These are phyloP conservation scores for Penicillium coprophilum DNA, from an alignment of 495 filamentous ascomycete genomes.

Conservation along the genomic window DNA sequence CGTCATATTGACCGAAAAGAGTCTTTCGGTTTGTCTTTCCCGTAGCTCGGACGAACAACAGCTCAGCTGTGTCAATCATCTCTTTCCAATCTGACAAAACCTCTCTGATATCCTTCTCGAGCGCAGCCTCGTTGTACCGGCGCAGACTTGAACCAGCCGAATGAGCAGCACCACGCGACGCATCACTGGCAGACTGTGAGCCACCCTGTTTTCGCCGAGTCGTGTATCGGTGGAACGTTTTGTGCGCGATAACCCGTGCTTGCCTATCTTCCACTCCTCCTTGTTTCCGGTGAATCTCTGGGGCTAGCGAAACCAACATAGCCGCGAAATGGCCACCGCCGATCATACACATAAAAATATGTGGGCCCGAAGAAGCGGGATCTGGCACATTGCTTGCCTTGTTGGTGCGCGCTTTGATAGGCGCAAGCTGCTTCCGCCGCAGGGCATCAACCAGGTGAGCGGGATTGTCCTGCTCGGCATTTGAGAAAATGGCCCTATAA, in stretches of 20 bases:
- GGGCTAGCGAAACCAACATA: conserved; percentile 87
- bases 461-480: conserved; percentile 64
- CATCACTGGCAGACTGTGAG: conserved; percentile 87
- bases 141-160: conserved; percentile 88
- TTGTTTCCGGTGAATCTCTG: conserved; percentile 69
- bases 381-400: conserved; percentile 48
- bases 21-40: conserved; percentile 81
- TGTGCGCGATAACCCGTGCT: conserved; percentile 85
- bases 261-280: conserved; percentile 73
- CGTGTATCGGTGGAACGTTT: conserved; percentile 97
- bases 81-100: conserved; percentile 78
- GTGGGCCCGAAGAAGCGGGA: conserved; percentile 61
- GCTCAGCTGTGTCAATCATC: conserved; percentile 76
- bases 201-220: conserved; percentile 95
- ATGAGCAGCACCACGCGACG: conserved; percentile 85
- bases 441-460: conserved; percentile 61
- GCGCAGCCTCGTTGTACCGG: conserved; percentile 88
- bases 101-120: conserved; percentile 77
- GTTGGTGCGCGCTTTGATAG: conserved; percentile 51
- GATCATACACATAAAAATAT: conserved; percentile 97
- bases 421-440: conserved; percentile 70
- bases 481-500: conserved; percentile 80
- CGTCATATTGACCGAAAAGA: conserved; percentile 88
- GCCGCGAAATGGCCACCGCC: conserved; percentile 96
- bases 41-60: conserved; percentile 86